Conservation (phyloP, 2,329 filamentous ascomycete genomes). For the Pyrenophora teres region DNA sequence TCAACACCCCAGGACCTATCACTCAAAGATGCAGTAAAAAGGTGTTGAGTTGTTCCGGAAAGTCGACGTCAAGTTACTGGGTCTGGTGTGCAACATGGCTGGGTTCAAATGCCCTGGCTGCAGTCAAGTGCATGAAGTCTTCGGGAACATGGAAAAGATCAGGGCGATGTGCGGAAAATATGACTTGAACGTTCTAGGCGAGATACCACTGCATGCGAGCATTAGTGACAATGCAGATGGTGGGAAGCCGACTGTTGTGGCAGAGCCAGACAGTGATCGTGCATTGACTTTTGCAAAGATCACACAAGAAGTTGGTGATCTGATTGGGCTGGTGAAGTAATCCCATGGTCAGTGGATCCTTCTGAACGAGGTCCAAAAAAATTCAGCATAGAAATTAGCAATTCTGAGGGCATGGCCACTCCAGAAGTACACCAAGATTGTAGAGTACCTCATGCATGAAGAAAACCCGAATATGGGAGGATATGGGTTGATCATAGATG, state of each 20-base stretch:
- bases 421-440: conserved; percentile 50
- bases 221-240: conserved; percentile 87
- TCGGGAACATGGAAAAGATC: conserved; percentile 70
- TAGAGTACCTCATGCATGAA: conserved; percentile 56
- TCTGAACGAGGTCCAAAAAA: too few relatives aligned
- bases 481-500: conserved; percentile 55
- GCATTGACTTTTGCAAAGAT: conserved; percentile 74
- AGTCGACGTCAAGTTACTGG: conserved; percentile 77
- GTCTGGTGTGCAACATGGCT: conserved; percentile 67
- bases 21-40: conserved; percentile 87
- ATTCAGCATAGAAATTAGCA: too few relatives aligned
- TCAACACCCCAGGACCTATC: conserved; percentile 94
- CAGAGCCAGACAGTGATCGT: conserved; percentile 76
- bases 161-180: conserved; percentile 77
- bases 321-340: conserved; percentile 22
- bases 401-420: conserved; percentile 48
- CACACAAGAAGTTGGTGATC: conserved; percentile 57
- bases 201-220: conserved; percentile 83
- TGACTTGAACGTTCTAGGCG: conserved; percentile 78
- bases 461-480: conserved; percentile 52
- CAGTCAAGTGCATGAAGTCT: conserved; percentile 40
- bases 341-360: background rate
- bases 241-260: conserved; percentile 87
- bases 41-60: conserved; percentile 93
- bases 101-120: conserved; percentile 58